Percentiles rank a stretch among this genome's conserved stretches.
phyloP scores from a whole-genome alignment of 176 grass and related monocot genomes.

The Zea mays region DNA sequence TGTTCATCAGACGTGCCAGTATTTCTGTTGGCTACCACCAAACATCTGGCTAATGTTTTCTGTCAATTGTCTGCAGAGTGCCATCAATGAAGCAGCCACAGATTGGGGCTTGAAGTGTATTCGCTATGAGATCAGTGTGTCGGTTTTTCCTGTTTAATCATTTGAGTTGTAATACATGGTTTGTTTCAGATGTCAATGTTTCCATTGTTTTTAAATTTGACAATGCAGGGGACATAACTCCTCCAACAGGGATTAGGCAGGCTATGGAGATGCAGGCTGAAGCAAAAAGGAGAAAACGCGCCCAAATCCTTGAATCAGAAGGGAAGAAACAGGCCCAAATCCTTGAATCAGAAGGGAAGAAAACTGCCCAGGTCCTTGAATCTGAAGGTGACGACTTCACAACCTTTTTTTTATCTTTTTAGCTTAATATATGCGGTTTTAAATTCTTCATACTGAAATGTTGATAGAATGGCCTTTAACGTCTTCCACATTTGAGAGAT shows the following conservation, averaged over 20 bases:
- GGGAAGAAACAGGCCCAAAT: constrained; percentile 77
- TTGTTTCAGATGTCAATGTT: neutral
- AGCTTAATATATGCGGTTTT: neutral
- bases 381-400: constrained; percentile 69
- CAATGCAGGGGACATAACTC: constrained; percentile 88
- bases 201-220: constrained; percentile 33
- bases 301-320: constrained; percentile 65
- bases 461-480: too few relatives aligned
- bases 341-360: constrained; percentile 83
- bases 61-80: constrained; percentile 49
- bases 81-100: constrained; percentile 83
- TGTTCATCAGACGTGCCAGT: neutral
- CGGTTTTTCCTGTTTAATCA: neutral
- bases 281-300: constrained; percentile 87
- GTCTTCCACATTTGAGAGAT: too few relatives aligned
- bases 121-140: constrained; percentile 89
- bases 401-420: neutral
- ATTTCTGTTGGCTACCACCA: neutral
- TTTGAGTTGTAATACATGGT: neutral
- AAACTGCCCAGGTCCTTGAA: constrained; percentile 86
- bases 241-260: constrained; percentile 70
- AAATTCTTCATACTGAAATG: neutral
- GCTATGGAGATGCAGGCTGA: constrained; percentile 99
- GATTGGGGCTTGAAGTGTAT: constrained; percentile 92
- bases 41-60: neutral